Base-by-base conservation (phyloP, 164 flowering plant genomes). In the Tetracentron sinense region DNA sequence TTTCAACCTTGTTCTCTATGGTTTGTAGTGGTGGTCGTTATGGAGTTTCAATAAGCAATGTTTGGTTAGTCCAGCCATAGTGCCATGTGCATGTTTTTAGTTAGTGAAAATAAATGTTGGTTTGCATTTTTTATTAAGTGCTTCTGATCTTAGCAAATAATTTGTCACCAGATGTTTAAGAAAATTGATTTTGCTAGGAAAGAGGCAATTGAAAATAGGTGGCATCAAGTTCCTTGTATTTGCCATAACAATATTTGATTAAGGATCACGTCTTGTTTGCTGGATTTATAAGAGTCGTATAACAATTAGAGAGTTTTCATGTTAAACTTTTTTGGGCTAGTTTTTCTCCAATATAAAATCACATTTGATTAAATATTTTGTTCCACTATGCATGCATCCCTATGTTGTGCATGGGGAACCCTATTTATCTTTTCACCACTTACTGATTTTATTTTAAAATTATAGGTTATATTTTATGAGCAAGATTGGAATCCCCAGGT, bases 401-500 rank as follows among this genome's bases (percentile, higher is more conserved):
- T 21, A 23, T 63, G 17, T 60, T 20, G 14, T 60, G 22, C 42
- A 2, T 19, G 19, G 11, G n/a, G 20, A 27, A 17, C 4, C 30
- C 23, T 38, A 2, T 10, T 21, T 19, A 53, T 59, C 20, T 66
- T 8, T 28, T 62, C 23, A 14, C 6, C 17, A 19, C 30, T 58
- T 63, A 22, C 28, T 56, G 14, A 17, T 56, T 62, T 15, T 20
- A 47, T 23, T n/a, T 2, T 6, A 28, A 28, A n/a, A 33, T 22
- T 75, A 38, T 54, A 94, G 98, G 98, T 94, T 60, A 84, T 94
- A 71, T 94, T 94, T 74, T 94, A 85, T 58, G 98, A 94, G 83
- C 98, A 94, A 84, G 98, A 94, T 73, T 94, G 98, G 98, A 94
- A 94, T 76, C 98, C 98, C 19, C 98, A 91, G 76, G 96, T 89